A percentile compares a stretch with the other conserved stretches of the same genome.
Conservation (phyloP, 2,329 filamentous ascomycete genomes). For the Fusarium equiseti region DNA sequence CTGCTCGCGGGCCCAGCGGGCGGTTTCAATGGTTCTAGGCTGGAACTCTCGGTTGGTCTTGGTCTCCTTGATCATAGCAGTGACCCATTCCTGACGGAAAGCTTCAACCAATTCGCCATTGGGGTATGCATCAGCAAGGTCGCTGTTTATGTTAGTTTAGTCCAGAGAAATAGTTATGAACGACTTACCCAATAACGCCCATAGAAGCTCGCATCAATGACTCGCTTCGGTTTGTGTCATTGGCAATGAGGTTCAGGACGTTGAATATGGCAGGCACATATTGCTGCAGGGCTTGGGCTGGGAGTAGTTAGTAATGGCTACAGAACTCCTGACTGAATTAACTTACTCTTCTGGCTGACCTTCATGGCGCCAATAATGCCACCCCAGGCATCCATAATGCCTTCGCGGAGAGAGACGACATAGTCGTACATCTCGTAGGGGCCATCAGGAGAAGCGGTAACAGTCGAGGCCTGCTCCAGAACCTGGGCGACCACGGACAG, state of each 20-base stretch:
- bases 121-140: slow-evolving; percentile 93
- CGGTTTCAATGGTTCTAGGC: slow-evolving; percentile 88
- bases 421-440: slow-evolving; percentile 98
- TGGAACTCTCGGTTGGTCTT: slow-evolving; percentile 89
- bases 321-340: slow-evolving; percentile 18
- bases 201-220: slow-evolving; percentile 92
- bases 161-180: not conserved
- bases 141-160: slow-evolving; percentile 64
- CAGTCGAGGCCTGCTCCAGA: slow-evolving; percentile 88
- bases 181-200: slow-evolving; percentile 91
- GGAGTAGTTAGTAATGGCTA: slow-evolving; percentile 45
- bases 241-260: slow-evolving; percentile 82
- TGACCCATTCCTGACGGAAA: slow-evolving; percentile 94
- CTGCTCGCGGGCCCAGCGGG: slow-evolving; percentile 96
- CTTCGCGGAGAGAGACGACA: slow-evolving; percentile 91
- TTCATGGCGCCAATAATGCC: slow-evolving; percentile 97
- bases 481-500: slow-evolving; percentile 92
- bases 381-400: slow-evolving; percentile 99
- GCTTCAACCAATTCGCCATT: slow-evolving; percentile 85
- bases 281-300: slow-evolving; percentile 77
- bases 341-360: slow-evolving; percentile 78
- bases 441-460: slow-evolving; percentile 82
- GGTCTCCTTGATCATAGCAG: slow-evolving; percentile 89
- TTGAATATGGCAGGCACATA: slow-evolving; percentile 90
- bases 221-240: slow-evolving; percentile 90